phyloP scores from a whole-genome alignment of 129 eudicot genomes.

The Centrapalus pauciflorus region DNA sequence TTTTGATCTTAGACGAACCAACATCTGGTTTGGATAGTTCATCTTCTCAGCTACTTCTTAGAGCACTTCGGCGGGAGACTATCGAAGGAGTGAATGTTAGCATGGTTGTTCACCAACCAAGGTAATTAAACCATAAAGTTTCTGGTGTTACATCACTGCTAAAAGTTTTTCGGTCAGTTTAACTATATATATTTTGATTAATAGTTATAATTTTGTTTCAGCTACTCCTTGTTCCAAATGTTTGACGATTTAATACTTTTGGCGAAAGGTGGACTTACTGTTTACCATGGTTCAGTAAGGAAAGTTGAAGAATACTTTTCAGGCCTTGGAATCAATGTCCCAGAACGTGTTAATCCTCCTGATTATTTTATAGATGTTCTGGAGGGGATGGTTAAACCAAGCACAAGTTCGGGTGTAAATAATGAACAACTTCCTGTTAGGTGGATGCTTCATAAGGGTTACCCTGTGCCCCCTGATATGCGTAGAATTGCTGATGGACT shows the following conservation, averaged over 20 bases:
- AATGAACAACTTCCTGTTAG: conserved; percentile 67
- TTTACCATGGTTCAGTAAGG: conserved; percentile 72
- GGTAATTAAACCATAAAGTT: conserved; percentile 35
- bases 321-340: conserved; percentile 68
- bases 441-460: conserved; percentile 90
- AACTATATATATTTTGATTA: not conserved
- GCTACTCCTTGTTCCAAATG: conserved; percentile 76
- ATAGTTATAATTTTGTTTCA: conserved; percentile 26
- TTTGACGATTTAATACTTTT: conserved; percentile 84
- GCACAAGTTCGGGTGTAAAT: conserved; percentile 40
- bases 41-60: conserved; percentile 79
- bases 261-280: conserved; percentile 88
- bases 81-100: conserved; percentile 83
- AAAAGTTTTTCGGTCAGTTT: not conserved
- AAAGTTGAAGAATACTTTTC: conserved; percentile 80
- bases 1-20: conserved; percentile 84
- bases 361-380: conserved; percentile 72
- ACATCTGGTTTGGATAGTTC: conserved; percentile 97
- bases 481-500: conserved; percentile 36
- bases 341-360: conserved; percentile 87
- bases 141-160: not conserved
- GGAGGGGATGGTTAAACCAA: conserved; percentile 69
- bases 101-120: conserved; percentile 98
- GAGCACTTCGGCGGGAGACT: conserved; percentile 88
- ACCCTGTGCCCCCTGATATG: conserved; percentile 78